These are phyloP conservation scores for Dipodascus albidus DNA, from an alignment of 805 yeast genomes.

Conservation along the genomic window DNA sequence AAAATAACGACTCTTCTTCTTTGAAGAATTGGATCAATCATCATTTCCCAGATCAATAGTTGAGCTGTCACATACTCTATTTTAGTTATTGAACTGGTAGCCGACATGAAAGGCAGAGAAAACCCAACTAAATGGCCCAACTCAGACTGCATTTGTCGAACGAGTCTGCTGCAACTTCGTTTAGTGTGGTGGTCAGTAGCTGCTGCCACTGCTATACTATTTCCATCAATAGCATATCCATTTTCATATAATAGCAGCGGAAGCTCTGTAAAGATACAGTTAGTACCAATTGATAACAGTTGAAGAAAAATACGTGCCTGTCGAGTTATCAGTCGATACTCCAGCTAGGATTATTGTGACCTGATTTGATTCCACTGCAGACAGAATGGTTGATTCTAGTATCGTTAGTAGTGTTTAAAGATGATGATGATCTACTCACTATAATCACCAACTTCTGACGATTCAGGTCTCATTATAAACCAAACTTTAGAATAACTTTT, in stretches of 20 bases:
- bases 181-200: neutral
- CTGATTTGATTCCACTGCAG: neutral
- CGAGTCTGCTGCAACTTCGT: neutral
- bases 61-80: slow-evolving; percentile 80
- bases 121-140: slow-evolving; percentile 42
- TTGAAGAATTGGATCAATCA: slow-evolving; percentile 47
- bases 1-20: slow-evolving; percentile 61
- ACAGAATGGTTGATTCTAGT: neutral
- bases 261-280: neutral
- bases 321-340: neutral
- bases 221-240: neutral
- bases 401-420: neutral
- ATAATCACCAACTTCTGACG: no score
- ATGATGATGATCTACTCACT: neutral
- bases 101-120: slow-evolving; percentile 65
- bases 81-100: slow-evolving; percentile 38
- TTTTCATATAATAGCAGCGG: neutral
- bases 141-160: neutral
- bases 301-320: neutral
- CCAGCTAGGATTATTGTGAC: neutral
- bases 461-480: no score
- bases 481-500: no score
- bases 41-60: slow-evolving; percentile 55
- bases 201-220: neutral
- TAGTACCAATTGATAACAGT: neutral